These are phyloP conservation scores for Xylaria flabelliformis DNA, from an alignment of 495 filamentous ascomycete genomes.

Conservation along the genomic window DNA sequence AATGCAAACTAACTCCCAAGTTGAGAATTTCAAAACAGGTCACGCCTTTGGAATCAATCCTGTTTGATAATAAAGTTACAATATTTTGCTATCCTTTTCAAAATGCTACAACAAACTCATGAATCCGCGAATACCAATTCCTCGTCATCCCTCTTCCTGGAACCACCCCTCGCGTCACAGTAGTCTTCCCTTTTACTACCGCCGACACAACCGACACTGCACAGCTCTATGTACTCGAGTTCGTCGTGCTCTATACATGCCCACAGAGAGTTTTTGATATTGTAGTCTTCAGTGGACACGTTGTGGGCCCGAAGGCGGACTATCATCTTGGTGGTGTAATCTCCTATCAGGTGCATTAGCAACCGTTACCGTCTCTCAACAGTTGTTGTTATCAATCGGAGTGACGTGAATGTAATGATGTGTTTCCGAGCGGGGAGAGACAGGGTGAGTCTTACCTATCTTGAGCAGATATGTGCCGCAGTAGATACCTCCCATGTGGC, in stretches of 20 bases:
- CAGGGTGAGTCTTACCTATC: background rate
- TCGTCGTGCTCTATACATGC: background rate
- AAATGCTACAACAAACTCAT: background rate
- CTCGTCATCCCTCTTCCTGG: background rate
- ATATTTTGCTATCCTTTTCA: background rate
- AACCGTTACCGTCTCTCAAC: background rate
- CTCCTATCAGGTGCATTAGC: background rate
- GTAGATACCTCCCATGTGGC: background rate
- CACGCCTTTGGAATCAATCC: background rate
- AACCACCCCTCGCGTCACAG: background rate
- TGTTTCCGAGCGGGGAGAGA: background rate
- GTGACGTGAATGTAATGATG: background rate
- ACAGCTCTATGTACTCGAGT: background rate
- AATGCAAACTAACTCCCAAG: background rate
- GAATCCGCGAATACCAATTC: background rate
- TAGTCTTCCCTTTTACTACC: background rate
- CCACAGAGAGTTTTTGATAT: constrained; percentile 1
- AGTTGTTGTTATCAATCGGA: background rate
- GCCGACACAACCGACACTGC: background rate
- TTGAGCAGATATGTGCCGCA: background rate
- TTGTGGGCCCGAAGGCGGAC: background rate
- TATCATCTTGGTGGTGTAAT: background rate
- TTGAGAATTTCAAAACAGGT: background rate
- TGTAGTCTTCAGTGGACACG: background rate
- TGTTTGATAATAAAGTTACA: background rate